phyloP scores from a whole-genome alignment of 148 eudicot genomes.

The Persicaria maculosa region DNA sequence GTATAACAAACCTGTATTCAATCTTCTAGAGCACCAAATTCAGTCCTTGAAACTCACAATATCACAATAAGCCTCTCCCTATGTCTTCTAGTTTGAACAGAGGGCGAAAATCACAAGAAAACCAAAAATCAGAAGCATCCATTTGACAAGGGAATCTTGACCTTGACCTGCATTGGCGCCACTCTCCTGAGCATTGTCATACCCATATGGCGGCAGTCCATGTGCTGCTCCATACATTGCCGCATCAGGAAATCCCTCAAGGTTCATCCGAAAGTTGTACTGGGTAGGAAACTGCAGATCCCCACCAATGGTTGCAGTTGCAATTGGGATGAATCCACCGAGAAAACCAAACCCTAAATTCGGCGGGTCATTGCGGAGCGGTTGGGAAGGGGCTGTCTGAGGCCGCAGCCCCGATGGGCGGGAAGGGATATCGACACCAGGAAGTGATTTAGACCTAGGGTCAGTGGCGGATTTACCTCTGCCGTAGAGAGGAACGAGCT shows the following conservation, averaged over 20 bases:
- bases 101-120: conserved; percentile 29
- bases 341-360: conserved; percentile 43
- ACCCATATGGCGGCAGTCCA: conserved; percentile 38
- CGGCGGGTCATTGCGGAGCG: conserved; percentile 21
- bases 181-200: conserved; percentile 25
- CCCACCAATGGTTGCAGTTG: conserved; percentile 49
- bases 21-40: background rate
- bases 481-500: conserved; percentile 69
- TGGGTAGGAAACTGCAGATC: conserved; percentile 38
- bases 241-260: conserved; percentile 33
- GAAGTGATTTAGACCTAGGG: conserved; percentile 53
- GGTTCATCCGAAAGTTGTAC: conserved; percentile 21
- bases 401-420: conserved; percentile 67
- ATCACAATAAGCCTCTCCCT: background rate
- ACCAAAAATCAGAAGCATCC: conserved; percentile 30
- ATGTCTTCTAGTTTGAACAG: conserved; percentile 20
- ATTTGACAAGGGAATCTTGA: conserved; percentile 38
- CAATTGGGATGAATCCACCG: conserved; percentile 59
- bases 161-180: conserved; percentile 22
- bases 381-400: conserved; percentile 40
- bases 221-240: conserved; percentile 35
- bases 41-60: background rate
- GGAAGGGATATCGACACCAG: conserved; percentile 48
- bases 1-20: background rate
- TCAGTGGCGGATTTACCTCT: conserved; percentile 52